Base-by-base conservation (phyloP, 345 rosid genomes). In the Murraya paniculata region DNA sequence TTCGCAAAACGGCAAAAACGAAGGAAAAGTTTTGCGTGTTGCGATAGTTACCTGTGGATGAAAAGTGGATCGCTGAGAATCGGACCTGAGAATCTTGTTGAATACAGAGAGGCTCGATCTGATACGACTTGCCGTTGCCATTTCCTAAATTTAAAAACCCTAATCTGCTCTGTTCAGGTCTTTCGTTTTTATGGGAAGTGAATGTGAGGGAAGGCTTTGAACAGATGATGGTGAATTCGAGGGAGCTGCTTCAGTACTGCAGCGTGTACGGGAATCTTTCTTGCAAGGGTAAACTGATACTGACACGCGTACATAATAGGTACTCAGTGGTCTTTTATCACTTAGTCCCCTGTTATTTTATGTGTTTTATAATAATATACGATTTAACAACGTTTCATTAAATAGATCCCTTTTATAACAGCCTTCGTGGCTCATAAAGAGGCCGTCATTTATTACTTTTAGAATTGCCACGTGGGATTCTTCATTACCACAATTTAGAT, bases 71-170 rank as follows among this genome's bases (percentile, higher is more conserved):
- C 87, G 59, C 35, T 81, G 81, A 48, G 89, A 81, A 41, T 89
- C 86, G 74, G 93, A 80, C 11, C 86, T 38, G 19, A 90, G 27
- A 68, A 87, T 30, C 74, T 73, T 85, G 77, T 79, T 77, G 81
- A 90, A 73, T 71, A 91, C 77, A 77, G 93, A 89, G 77, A 89
- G 85, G 55, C 84, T 86, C 80, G 91, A 93, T 93, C 97, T 85
- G 84, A 93, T 39, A 75, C 97, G 97, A 67, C 87, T 85, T 11
- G 89, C 88, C 83, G 89, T 81, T 60, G 96, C 91, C 88, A 88
- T 88, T 76, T 77, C 30, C 65, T 72, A 22, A 82, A 36, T 27
- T n/a, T 5, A 28, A 14, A 84, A 90, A 83, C 88, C 91, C 92
- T 87, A 85, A 59, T 36, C 55, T 41, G 36, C 36, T 56, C 72